phyloP scores from a whole-genome alignment of 2,329 filamentous ascomycete species.

The Clarireedia monteithiana region DNA sequence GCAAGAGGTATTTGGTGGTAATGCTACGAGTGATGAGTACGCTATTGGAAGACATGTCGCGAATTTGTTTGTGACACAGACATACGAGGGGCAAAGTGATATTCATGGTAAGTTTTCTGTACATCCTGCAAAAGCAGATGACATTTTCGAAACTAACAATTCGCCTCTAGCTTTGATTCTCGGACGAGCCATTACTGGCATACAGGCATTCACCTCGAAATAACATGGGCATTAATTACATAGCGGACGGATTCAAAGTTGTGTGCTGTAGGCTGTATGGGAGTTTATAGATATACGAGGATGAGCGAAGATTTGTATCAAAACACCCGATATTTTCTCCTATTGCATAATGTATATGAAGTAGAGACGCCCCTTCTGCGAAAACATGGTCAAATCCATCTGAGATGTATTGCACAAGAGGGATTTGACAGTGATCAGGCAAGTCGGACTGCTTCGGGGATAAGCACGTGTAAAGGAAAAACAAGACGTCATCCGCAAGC shows the following conservation, averaged over 20 bases:
- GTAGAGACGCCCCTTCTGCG: no score
- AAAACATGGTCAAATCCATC: no score
- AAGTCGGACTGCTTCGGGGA: no score
- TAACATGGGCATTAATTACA: not conserved
- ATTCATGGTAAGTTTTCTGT: constrained; percentile 54
- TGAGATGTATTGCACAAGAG: no score
- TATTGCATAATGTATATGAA: no score
- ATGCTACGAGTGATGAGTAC: constrained; percentile 97
- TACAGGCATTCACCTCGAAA: constrained; percentile 63
- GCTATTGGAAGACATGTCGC: constrained; percentile 90
- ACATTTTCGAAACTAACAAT: constrained; percentile 22
- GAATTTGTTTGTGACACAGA: constrained; percentile 95
- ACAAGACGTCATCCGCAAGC: no score
- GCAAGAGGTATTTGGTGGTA: constrained; percentile 95
- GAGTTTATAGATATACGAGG: no score
- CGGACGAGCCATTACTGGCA: constrained; percentile 61
- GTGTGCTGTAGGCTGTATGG: no score
- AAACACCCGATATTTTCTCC: no score
- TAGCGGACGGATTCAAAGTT: not conserved
- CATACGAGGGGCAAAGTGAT: constrained; percentile 96
- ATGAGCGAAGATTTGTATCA: no score
- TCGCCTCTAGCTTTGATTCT: constrained; percentile 53
- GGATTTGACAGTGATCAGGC: no score
- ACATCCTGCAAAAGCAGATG: not conserved
- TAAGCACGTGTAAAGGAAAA: no score